Conservation (phyloP, 2,329 filamentous ascomycete genomes). For the Neonectria coccinea region DNA sequence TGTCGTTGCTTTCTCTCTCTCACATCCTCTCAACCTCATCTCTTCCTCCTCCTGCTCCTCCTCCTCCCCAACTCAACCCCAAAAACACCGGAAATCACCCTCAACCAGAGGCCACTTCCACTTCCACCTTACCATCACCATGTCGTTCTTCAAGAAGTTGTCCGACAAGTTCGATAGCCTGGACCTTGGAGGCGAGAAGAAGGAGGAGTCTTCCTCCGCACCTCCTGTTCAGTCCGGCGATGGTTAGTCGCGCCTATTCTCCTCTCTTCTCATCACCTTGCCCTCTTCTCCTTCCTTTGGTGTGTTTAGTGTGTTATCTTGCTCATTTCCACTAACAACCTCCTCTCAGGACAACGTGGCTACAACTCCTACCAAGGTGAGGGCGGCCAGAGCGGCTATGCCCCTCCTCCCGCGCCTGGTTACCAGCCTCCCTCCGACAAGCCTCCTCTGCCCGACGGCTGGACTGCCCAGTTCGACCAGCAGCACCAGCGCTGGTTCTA, state of each 20-base stretch:
- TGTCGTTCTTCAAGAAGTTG: conserved; percentile 60
- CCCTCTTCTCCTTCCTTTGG: background rate
- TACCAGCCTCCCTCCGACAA: conserved; percentile 53
- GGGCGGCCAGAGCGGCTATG: conserved; percentile 36
- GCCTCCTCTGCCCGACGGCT: conserved; percentile 69
- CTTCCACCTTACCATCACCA: conserved; percentile 40
- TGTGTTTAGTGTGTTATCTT: background rate
- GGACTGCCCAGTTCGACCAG: conserved; percentile 73
- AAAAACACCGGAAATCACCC: conserved; percentile 19
- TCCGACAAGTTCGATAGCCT: conserved; percentile 60
- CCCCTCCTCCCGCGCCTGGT: conserved; percentile 43
- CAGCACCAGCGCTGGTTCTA: conserved; percentile 73
- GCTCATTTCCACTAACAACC: conserved; percentile 20
- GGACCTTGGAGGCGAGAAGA: conserved; percentile 55
- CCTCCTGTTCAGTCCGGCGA: conserved; percentile 32
- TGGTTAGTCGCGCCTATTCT: conserved; percentile 28
- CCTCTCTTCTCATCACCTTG: background rate
- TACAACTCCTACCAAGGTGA: conserved; percentile 47
- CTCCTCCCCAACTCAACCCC: background rate
- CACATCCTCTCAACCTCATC: conserved; percentile 4
- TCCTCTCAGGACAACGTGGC: conserved; percentile 33
- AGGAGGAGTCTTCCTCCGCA: conserved; percentile 32
- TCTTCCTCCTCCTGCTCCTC: conserved; percentile 8
- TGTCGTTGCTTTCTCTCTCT: conserved; percentile 10
- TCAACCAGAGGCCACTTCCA: conserved; percentile 27